Evolutionary conservation across 2,329 filamentous ascomycete genomes (phyloP), one percentile per base, ranked within the genome.

Genomic region (Colletotrichum sp.): DNA sequence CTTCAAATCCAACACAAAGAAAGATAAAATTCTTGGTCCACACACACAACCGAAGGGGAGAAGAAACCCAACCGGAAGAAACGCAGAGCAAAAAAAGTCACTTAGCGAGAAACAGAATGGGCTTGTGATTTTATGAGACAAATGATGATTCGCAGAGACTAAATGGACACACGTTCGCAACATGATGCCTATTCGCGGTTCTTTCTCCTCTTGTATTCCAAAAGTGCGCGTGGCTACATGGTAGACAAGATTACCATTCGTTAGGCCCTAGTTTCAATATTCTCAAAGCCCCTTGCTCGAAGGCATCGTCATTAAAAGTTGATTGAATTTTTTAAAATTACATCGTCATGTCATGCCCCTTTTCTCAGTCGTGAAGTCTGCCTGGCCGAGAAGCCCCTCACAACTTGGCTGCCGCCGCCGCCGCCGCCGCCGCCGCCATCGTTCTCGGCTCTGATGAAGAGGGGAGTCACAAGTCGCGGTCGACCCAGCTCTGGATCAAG

Each of bases 401-500:
- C 12, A 76, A 30, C 36, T 62, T 76, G 30, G 60, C 66, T n/a
- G 28, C 16, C n/a, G 43, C 43, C 3, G 43, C n/a, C n/a, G 28
- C 16, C n/a, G 43, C 43, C 3, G 43, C n/a, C n/a, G 43, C 43
- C 5, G 43, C n/a, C n/a, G 43, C 43, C 28, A 8, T 8, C 10
- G 21, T 48, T 4, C 43, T 30, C 30, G 36, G 9, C 16, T 48
- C 13, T 8, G 12, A 30, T 56, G 48, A 26, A 26, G 15, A 32
- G 28, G 21, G 52, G 26, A 78, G 69, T 79, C 77, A 79, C 65
- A 76, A 72, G 74, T 88, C 83, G 71, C 92, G 88, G 80, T 96
- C 94, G 4, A 89, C 93, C 89, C 91, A 97, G 84, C 95, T 97
- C 88, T 95, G 89, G 77, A 98, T 93, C 88, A 98, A 93, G 8